phyloP scores from a whole-genome alignment of 495 filamentous ascomycete species.

The Emericellopsis terricola region DNA sequence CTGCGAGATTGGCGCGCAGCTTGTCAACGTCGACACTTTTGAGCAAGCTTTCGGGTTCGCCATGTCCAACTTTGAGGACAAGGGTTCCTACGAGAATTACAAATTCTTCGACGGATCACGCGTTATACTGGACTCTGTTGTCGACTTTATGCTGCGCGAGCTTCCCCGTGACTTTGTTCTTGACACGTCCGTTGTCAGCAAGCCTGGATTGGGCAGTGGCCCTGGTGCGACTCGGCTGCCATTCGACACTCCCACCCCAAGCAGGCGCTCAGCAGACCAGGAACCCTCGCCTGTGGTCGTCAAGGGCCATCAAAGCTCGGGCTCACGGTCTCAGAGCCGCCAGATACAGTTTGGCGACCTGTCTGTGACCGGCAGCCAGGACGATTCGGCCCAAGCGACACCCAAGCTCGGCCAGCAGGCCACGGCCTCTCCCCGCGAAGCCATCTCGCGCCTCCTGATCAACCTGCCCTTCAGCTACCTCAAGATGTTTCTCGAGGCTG shows the following conservation, averaged over 20 bases:
- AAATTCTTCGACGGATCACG: conserved; percentile 11
- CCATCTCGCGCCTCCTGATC: conserved; percentile 42
- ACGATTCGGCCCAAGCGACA: neutral
- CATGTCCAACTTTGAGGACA: conserved; percentile 3
- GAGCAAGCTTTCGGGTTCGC: conserved; percentile 27
- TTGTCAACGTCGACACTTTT: conserved; percentile 34
- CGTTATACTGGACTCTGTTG: conserved; percentile 16
- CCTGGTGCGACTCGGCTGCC: conserved; percentile 19
- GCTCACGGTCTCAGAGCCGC: conserved; percentile 26
- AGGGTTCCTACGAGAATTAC: conserved; percentile 7
- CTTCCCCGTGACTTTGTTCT: conserved; percentile 32
- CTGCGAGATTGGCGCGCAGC: conserved; percentile 23
- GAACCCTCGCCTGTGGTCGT: conserved; percentile 11
- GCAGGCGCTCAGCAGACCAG: conserved; percentile 1
- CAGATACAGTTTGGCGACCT: conserved; percentile 50
- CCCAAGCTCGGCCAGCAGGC: neutral
- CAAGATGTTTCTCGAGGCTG: conserved; percentile 33
- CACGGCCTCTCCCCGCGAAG: conserved; percentile 5
- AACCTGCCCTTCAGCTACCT: conserved; percentile 44
- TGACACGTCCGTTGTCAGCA: conserved; percentile 20
- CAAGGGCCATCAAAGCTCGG: conserved; percentile 5
- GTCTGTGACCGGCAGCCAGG: conserved; percentile 21
- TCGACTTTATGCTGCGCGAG: conserved; percentile 25
- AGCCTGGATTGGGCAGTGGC: too few species aligned
- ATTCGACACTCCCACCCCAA: conserved; percentile 7